Conservation (phyloP, 345 rosid species). For the Eutrema heterophyllum region DNA sequence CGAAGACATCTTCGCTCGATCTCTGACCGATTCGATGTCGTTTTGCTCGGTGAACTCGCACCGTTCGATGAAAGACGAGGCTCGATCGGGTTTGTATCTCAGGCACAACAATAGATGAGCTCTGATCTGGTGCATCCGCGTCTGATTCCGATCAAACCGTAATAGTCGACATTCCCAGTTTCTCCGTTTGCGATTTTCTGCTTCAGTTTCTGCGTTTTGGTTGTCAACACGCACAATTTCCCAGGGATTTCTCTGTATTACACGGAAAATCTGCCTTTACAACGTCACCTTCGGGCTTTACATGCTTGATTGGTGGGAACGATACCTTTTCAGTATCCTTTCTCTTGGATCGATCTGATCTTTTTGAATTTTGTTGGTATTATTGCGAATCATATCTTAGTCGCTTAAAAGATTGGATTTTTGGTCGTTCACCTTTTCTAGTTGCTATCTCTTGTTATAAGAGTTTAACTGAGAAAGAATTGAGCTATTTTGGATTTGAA, state of each 20-base stretch:
- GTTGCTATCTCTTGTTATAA: not conserved
- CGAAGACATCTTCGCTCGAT: constrained; percentile 76
- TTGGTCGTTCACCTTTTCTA: not conserved
- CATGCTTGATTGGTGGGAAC: constrained; percentile 99
- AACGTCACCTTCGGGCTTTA: constrained; percentile 95
- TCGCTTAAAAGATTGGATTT: not conserved
- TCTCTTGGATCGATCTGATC: not conserved
- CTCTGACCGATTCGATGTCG: constrained; percentile 69
- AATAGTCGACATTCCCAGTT: constrained; percentile 74
- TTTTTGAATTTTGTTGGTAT: not conserved
- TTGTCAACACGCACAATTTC: constrained; percentile 58
- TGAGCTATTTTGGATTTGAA: not conserved
- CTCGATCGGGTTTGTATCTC: constrained; percentile 82
- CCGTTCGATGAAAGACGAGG: constrained; percentile 61
- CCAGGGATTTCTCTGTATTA: constrained; percentile 87
- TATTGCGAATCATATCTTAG: not conserved
- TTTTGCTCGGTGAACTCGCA: constrained; percentile 68
- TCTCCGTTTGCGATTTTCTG: constrained; percentile 74
- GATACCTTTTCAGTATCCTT: constrained; percentile 77
- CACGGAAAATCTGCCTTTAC: constrained; percentile 87
- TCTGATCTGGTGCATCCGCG: constrained; percentile 90
- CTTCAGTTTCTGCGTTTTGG: constrained; percentile 61
- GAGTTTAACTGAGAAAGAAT: not conserved
- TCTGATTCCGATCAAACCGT: constrained; percentile 72
- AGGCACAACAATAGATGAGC: constrained; percentile 64